A percentile compares a stretch with the other conserved stretches of the same genome.
These are phyloP conservation scores for Colletotrichum truncatum DNA, from an alignment of 2,329 filamentous ascomycete species.

Conservation along the genomic window DNA sequence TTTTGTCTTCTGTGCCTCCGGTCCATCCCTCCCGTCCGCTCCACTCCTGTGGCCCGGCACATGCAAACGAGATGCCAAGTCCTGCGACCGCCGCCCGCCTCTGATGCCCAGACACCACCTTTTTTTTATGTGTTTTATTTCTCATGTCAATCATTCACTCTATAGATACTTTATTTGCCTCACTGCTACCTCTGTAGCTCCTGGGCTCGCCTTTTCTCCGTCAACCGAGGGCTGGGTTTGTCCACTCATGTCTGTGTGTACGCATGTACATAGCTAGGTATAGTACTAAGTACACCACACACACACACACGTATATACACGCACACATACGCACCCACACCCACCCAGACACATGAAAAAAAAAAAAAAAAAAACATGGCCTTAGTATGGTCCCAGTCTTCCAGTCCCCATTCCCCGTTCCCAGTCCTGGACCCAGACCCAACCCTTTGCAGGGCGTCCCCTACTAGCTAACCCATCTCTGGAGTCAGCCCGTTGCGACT, in stretches of 20 bases:
- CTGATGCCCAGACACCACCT: constrained; percentile 7
- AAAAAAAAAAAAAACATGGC: neutral
- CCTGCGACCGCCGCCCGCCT: constrained; percentile 14
- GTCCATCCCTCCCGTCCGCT: constrained; percentile 30
- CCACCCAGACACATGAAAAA: neutral
- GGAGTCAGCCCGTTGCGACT: constrained; percentile 29
- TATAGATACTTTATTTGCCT: neutral
- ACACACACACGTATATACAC: neutral
- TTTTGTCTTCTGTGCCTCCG: constrained; percentile 25
- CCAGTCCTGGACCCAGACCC: constrained; percentile 8
- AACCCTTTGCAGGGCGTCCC: constrained; percentile 10
- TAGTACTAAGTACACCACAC: neutral
- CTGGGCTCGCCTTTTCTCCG: neutral
- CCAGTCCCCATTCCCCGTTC: neutral
- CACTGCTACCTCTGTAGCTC: neutral
- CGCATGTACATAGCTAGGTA: neutral
- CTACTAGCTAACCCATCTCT: constrained; percentile 28
- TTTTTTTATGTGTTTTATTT: no score
- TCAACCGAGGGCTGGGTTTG: neutral
- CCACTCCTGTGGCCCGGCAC: constrained; percentile 21
- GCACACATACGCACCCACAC: neutral
- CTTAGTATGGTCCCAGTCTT: neutral
- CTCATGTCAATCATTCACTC: neutral
- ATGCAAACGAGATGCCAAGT: constrained; percentile 25
- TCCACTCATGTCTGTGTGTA: neutral